Conservation (phyloP, 164 flowering plant genomes). For the Nymphaea colorata region DNA sequence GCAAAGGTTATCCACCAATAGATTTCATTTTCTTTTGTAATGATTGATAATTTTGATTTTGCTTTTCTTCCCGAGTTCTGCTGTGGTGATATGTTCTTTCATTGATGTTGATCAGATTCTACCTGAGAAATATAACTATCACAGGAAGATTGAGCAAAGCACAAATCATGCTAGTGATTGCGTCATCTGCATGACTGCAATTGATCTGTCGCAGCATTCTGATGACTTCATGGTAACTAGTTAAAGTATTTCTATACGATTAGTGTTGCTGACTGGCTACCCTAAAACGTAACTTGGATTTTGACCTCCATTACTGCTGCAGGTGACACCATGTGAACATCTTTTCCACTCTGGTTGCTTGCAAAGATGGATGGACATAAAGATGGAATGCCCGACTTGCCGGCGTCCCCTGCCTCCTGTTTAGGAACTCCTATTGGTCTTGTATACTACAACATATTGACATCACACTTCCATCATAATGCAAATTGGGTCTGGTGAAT, state of each 20-base stretch:
- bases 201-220: conserved; percentile 57
- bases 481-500: too few relatives aligned
- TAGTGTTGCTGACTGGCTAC: neutral
- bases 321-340: conserved; percentile 99
- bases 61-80: neutral
- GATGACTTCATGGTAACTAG: conserved; percentile 79
- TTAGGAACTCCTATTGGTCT: conserved; percentile 12
- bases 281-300: neutral
- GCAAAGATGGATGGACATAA: conserved; percentile 99
- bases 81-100: neutral
- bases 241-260: neutral
- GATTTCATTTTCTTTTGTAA: too few relatives aligned
- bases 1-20: too few relatives aligned
- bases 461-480: too few relatives aligned
- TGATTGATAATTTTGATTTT: too few relatives aligned
- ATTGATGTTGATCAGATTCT: conserved; percentile 48
- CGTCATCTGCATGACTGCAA: conserved; percentile 93
- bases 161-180: conserved; percentile 54
- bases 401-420: conserved; percentile 91
- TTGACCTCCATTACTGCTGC: conserved; percentile 6
- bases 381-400: conserved; percentile 99
- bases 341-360: conserved; percentile 92
- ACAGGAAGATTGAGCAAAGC: conserved; percentile 51
- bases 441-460: too few relatives aligned
- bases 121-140: conserved; percentile 92